Evolutionary conservation across 331 rosid species (phyloP).

Genomic region (Arachis monticola): DNA sequence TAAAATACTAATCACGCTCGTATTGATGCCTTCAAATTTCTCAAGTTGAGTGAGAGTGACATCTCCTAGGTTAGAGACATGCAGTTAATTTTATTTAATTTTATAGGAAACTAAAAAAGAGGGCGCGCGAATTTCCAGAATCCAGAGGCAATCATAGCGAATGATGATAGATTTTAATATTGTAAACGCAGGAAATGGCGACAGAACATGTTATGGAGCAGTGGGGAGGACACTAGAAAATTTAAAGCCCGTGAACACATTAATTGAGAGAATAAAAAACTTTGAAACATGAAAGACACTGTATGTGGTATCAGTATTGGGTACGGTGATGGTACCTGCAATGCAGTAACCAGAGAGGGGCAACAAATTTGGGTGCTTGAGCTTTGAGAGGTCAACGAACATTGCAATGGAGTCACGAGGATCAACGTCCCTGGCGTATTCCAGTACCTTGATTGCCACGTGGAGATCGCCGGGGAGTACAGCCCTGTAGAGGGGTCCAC

Average conservation of each 20-base stretch:
- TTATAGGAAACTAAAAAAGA: not conserved
- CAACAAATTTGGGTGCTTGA: constrained; percentile 81
- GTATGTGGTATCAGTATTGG: not conserved
- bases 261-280: constrained; percentile 33
- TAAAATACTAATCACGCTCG: not conserved
- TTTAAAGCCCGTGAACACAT: constrained; percentile 60
- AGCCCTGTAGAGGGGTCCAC: constrained; percentile 88
- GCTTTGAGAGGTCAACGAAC: constrained; percentile 62
- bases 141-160: constrained; percentile 29
- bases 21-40: not conserved
- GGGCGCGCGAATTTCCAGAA: constrained; percentile 33
- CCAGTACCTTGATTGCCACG: constrained; percentile 89
- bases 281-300: not conserved
- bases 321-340: constrained; percentile 57
- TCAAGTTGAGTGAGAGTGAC: not conserved
- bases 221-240: constrained; percentile 33
- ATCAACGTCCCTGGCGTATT: constrained; percentile 65
- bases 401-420: constrained; percentile 55
- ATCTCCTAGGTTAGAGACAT: not conserved
- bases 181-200: constrained; percentile 7
- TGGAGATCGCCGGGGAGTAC: constrained; percentile 83
- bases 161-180: constrained; percentile 32
- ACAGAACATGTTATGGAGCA: constrained; percentile 40
- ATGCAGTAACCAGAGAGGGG: constrained; percentile 96
- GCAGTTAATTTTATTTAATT: no score